Evolutionary conservation across 805 yeast species (phyloP), one percentile per base, ranked within the genome.

Genomic region (Tanozyma kutaoensis): DNA sequence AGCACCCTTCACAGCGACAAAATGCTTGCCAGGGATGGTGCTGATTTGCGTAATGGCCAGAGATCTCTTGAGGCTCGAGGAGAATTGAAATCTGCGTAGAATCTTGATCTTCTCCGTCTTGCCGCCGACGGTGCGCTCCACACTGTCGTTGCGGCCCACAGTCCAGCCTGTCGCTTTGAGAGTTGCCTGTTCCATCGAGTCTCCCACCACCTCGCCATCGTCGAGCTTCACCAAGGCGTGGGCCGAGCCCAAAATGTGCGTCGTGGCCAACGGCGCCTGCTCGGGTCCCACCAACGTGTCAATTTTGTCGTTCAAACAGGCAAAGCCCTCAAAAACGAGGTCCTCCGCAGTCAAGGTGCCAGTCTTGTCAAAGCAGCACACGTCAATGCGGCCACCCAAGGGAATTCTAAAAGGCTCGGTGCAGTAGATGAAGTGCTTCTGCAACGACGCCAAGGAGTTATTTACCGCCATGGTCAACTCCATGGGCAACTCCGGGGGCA

Each of bases 371-470:
- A 91, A 91, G 62, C 97, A 91, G 61, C 98, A 91, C 28, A 91
- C 95, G 53, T 91, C 98, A 34, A 91, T 74, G 60, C 97, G 76
- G 43, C 98, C 98, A 30, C 97, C 98, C 47, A 79, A 72, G 29
- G 98, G 97, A 40, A 91, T 86, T 60, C 98, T 72, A 64, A 91
- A 91, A 12, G 98, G 98, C 55, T 91, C 98, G 23, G 98, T 91
- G 64, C 98, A 91, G 62, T 79, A 91, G 36, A 91, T 76, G 50
- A 76, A 86, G 50, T 66, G 76, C 54, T 91, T 91, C 42, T 79
- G 74, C 38, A 91, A 66, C 3, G 96, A 85, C 32, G 85, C 72
- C 50, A 91, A 64, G 5, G 97, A 86, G 21, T 80, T 68, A 55
- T 91, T 91, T 22, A 91, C 98, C 33, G 98, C 97, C 88, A 91